phyloP scores from a whole-genome alignment of 805 yeast genomes.

The Ogataea paraovalis region DNA sequence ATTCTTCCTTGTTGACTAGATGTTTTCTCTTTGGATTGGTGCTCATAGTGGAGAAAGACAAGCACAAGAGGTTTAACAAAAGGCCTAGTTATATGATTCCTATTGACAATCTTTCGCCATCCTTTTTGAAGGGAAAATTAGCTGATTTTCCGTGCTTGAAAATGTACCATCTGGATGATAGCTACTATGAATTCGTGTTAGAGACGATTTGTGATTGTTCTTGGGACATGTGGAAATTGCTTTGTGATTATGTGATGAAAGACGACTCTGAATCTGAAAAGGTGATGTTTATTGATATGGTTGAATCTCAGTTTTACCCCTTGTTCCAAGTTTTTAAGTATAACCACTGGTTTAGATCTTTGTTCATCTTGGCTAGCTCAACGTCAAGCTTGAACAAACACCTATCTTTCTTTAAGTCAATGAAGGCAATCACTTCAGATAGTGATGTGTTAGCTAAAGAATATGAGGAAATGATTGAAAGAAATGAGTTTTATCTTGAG shows the following conservation, averaged over 20 bases:
- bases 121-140: constrained; percentile 5
- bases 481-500: constrained; percentile 15
- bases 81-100: constrained; percentile 13
- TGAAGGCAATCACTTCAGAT: constrained; percentile 14
- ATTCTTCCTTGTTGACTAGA: constrained; percentile 9
- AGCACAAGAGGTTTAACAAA: constrained; percentile 11
- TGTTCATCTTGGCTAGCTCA: constrained; percentile 14
- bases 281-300: constrained; percentile 8
- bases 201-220: constrained; percentile 6
- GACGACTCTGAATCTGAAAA: constrained; percentile 10
- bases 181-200: constrained; percentile 16
- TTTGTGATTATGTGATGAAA: constrained; percentile 6
- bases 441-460: constrained; percentile 13
- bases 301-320: constrained; percentile 12
- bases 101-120: constrained; percentile 5
- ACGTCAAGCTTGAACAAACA: constrained; percentile 7
- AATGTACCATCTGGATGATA: constrained; percentile 18
- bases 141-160: constrained; percentile 13
- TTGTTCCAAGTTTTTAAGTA: constrained; percentile 18
- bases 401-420: constrained; percentile 14
- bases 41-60: constrained; percentile 14
- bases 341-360: constrained; percentile 20
- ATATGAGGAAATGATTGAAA: constrained; percentile 17
- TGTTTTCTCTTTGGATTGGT: constrained; percentile 16
- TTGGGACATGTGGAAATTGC: constrained; percentile 10